Base-by-base conservation (phyloP, 1,284 basidiomycete genomes). In the Caloboletus firmus region DNA sequence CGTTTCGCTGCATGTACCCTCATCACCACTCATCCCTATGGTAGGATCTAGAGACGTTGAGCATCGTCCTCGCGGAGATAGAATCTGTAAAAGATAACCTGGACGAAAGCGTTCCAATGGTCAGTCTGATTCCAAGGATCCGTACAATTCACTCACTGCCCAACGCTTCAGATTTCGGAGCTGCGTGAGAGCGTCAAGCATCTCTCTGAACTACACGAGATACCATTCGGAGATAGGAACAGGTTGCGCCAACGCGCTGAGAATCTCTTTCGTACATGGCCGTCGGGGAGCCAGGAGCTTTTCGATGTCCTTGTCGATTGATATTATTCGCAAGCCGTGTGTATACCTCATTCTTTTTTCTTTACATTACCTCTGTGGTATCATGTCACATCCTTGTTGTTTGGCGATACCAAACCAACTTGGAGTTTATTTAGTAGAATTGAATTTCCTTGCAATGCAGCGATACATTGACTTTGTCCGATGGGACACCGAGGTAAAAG, bases 151-250 rank as follows among this genome's bases (percentile, higher is more conserved):
- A 36, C 35, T 57, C 49, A 60, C 24, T 7, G 0, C n/a, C 15
- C 20, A 37, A 20, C 30, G 7, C 8, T 37, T n/a, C 44, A 69
- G 64, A 55, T 39, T 17, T 36, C 22, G 36, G 64, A 60, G 45
- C 48, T 66, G 41, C 54, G 45, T 20, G 55, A 56, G 46, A 57
- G 45, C 42, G 9, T 66, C 45, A 56, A 54, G 37, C 69, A 64
- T 45, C 59, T 71, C 34, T 60, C 67, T 20, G 44, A 57, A 39
- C 49, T 71, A 7, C 32, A 55, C 20, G 67, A 68, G n/a, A 70
- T 67, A 56, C 66, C 69, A 17, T 71, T 67, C 0, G 64, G 64
- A 31, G 66, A 67, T 46, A 56, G 62, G 24, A 66, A 67, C n/a
- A 57, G 55, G 46, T 49, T 67, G 37, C 67, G 67, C 52, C 49